Conservation (phyloP, 2,329 filamentous ascomycete species). For the Sordariomycetes sp. region DNA sequence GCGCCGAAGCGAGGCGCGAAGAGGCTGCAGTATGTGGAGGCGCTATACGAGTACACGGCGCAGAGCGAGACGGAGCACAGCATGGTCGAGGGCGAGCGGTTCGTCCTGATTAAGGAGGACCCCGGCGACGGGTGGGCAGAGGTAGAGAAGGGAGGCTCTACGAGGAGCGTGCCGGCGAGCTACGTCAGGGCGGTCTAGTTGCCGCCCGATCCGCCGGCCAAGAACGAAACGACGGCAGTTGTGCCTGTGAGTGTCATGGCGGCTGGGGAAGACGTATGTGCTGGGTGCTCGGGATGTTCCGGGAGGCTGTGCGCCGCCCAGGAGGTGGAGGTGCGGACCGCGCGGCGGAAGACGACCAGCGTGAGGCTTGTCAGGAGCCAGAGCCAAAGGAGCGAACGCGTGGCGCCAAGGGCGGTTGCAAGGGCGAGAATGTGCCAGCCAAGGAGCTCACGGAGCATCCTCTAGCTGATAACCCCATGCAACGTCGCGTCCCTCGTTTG, state of each 20-base stretch:
- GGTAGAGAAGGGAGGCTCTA: constrained; percentile 80
- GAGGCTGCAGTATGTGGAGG: constrained; percentile 87
- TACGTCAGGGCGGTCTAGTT: constrained; percentile 67
- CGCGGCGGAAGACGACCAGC: constrained; percentile 4
- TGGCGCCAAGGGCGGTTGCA: not conserved
- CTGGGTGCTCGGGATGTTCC: not conserved
- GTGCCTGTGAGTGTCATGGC: not conserved
- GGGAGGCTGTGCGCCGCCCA: not conserved
- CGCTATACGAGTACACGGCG: constrained; percentile 82
- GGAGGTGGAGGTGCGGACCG: constrained; percentile 1
- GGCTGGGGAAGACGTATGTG: not conserved
- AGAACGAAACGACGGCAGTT: not conserved
- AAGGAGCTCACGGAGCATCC: not conserved
- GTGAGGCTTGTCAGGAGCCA: constrained; percentile 4
- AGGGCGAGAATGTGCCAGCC: not conserved
- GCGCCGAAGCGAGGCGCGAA: constrained; percentile 84
- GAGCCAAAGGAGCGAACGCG: constrained; percentile 1
- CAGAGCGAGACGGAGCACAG: constrained; percentile 77
- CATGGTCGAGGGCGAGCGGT: constrained; percentile 83
- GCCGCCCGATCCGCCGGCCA: not conserved
- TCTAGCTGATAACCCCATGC: not conserved
- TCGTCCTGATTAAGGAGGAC: constrained; percentile 81
- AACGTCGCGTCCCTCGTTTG: not conserved
- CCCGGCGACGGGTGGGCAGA: constrained; percentile 93
- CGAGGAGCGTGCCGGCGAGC: constrained; percentile 83